Evolutionary conservation across 1,284 basidiomycete genomes (phyloP), one percentile per base, ranked within the genome.

Genomic region (Sanghuangporus weigelae): DNA sequence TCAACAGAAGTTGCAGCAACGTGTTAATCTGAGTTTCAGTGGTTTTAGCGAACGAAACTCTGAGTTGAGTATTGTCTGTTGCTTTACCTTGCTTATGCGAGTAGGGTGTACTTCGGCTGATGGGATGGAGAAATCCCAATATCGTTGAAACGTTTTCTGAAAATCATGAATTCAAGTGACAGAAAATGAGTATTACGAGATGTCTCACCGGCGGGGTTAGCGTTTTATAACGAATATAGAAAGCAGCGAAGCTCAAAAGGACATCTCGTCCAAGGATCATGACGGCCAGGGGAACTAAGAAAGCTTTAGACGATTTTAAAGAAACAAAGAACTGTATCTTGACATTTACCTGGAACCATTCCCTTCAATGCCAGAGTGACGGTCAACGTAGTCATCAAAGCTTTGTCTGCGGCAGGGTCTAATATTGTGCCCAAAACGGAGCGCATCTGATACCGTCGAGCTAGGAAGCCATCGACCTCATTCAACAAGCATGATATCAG

Each of bases 351-450:
- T n/a, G 96, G 95, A 36, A 99, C 77, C 67, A 96, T 79, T 8
- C 86, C 89, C 68, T 92, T 89, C 79, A 91, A 84, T 0, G 92
- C 86, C 62, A 99, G 78, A 0, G 94, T 91, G 55, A 96, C 79
- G 1, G 94, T 95, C 73, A 99, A 81, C 0, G 96, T 98, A 0
- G 96, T 97, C 89, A 99, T 93, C 53, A 99, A 79, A 26, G 87
- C 82, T 77, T 99, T 99, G 82, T 99, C 96, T 1, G 97, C 96
- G 0, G 96, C 95, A 7, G 96, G 96, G 74, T 99, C 97, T 7
- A 98, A 83, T 64, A 99, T 96, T 11, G 92, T 93, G 10, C 96
- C 96, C 40, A 99, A 81, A 10, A 98, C 94, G 10, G 93, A 90
- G 58, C 78, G 83, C 89, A 95, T 90, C 50, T 91, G 87, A 79